Percentiles rank a stretch among this genome's conserved stretches.
Evolutionary conservation across 208 protist species (phyloP).

Genomic region (Acanthamoeba triangularis): DNA sequence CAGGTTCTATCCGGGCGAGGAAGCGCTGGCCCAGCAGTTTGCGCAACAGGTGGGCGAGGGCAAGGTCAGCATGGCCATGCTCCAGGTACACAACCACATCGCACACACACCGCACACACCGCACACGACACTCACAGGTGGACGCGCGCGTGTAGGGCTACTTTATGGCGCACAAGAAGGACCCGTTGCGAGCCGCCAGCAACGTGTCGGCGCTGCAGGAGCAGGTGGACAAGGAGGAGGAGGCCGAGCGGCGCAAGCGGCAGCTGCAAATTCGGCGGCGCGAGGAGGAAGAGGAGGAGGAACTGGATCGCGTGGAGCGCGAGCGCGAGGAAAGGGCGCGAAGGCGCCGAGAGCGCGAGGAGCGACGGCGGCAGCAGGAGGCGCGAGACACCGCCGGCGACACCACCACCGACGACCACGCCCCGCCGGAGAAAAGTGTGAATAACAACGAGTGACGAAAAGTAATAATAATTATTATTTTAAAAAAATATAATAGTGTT

Average conservation of each 20-base stretch:
- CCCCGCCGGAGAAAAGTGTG: no score
- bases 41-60: neutral
- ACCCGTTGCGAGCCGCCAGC: neutral
- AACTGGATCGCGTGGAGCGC: neutral
- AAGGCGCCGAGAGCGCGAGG: conserved; percentile 1
- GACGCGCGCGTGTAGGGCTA: conserved; percentile 1
- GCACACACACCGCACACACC: neutral
- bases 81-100: conserved; percentile 32
- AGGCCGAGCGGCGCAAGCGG: neutral
- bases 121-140: neutral
- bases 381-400: neutral
- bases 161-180: conserved; percentile 70
- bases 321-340: conserved; percentile 17
- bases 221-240: conserved; percentile 16
- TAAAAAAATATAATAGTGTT: no score
- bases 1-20: conserved; percentile 65
- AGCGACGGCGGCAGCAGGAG: neutral
- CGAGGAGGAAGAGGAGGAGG: conserved; percentile 13
- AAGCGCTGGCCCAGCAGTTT: conserved; percentile 16
- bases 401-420: no score
- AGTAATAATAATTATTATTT: no score
- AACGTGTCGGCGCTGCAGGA: neutral
- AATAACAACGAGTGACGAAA: no score
- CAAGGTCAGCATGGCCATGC: conserved; percentile 69
- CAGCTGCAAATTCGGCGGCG: neutral